Percentiles rank a stretch among this genome's conserved stretches.
Evolutionary conservation across 805 yeast species (phyloP).

Genomic region (Wickerhamomyces alni): DNA sequence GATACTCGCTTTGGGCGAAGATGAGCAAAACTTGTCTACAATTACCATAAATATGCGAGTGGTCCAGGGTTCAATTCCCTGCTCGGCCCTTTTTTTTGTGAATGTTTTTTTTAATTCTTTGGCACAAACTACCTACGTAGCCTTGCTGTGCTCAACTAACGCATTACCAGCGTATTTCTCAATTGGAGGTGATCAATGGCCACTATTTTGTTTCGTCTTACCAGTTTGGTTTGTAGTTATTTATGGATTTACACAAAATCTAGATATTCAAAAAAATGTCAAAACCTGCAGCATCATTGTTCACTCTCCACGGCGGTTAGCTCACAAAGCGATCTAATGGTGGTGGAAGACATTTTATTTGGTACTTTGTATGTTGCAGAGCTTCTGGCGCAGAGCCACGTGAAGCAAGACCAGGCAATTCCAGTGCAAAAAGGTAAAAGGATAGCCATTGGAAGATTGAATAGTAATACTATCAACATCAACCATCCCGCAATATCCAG

Average conservation of each 20-base stretch:
- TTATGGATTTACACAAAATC: no score
- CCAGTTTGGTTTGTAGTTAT: no score
- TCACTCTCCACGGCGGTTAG: no score
- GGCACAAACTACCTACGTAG: no score
- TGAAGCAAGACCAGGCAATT: constrained; percentile 2
- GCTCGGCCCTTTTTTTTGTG: constrained; percentile 24
- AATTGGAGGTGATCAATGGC: no score
- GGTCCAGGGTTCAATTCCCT: constrained; percentile 30
- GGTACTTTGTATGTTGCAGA: neutral
- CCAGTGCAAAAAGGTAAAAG: constrained; percentile 26
- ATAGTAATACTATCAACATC: constrained; percentile 26
- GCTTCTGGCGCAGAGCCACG: neutral
- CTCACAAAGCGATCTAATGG: no score
- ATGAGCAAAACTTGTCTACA: constrained; percentile 9
- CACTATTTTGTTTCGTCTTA: no score
- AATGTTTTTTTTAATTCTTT: constrained; percentile 1
- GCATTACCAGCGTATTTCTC: no score
- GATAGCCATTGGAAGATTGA: constrained; percentile 39
- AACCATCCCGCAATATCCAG: constrained; percentile 36
- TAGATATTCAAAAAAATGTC: no score
- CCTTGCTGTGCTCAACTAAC: no score
- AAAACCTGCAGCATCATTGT: no score
- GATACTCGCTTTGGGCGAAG: constrained; percentile 29
- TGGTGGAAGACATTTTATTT: neutral
- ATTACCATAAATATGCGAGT: constrained; percentile 23